phyloP scores from a whole-genome alignment of 2,329 filamentous ascomycete genomes.

The Mariannaea elegans region DNA sequence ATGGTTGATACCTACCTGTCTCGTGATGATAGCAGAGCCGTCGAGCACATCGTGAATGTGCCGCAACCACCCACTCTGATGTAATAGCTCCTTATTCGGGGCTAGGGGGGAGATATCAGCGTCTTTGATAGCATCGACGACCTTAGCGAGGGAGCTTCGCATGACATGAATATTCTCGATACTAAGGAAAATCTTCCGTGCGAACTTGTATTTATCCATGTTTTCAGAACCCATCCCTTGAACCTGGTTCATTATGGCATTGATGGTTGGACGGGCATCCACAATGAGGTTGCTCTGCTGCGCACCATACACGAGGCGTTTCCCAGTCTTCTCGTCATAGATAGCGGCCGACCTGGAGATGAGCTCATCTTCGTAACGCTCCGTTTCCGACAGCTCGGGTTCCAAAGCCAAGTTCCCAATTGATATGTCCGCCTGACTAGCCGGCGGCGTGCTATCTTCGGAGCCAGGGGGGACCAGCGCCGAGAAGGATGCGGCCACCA shows the following conservation, averaged over 20 bases:
- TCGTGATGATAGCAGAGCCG: constrained; percentile 83
- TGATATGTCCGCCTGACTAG: constrained; percentile 61
- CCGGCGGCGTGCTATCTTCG: constrained; percentile 46
- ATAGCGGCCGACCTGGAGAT: constrained; percentile 53
- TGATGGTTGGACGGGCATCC: constrained; percentile 92
- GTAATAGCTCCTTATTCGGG: constrained; percentile 81
- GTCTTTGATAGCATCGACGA: constrained; percentile 91
- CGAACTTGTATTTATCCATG: constrained; percentile 96
- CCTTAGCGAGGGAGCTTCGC: constrained; percentile 87
- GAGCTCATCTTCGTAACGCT: constrained; percentile 75
- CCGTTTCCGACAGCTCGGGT: constrained; percentile 66
- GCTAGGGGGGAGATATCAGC: constrained; percentile 86
- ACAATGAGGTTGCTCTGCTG: constrained; percentile 96
- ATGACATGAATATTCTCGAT: constrained; percentile 99
- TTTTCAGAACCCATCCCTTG: constrained; percentile 95
- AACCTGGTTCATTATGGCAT: constrained; percentile 93
- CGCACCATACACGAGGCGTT: constrained; percentile 82
- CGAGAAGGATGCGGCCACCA: constrained; percentile 89
- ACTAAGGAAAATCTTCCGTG: constrained; percentile 88
- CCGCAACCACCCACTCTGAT: constrained; percentile 88
- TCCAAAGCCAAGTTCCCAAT: constrained; percentile 47
- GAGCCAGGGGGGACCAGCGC: constrained; percentile 45
- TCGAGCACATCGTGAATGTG: constrained; percentile 87
- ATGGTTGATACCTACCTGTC: constrained; percentile 89
- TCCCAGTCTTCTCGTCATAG: constrained; percentile 67